phyloP scores from a whole-genome alignment of 2,329 filamentous ascomycete genomes.

The Pezicula rhizophila region DNA sequence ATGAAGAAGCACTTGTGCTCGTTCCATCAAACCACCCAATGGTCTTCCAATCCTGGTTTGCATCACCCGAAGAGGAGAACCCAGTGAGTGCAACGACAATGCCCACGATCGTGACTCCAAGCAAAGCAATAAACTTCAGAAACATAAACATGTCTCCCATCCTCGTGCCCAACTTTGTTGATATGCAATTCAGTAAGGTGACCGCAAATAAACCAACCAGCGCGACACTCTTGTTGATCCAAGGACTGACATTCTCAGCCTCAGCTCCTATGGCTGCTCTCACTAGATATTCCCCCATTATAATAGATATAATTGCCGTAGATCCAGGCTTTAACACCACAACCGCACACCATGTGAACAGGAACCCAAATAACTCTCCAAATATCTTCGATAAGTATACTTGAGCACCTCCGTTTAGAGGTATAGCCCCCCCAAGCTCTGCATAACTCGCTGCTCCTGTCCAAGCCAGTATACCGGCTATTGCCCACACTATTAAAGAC shows the following conservation, averaged over 20 bases:
- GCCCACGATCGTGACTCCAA: conserved; percentile 81
- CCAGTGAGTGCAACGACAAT: conserved; percentile 86
- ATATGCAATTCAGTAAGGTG: conserved; percentile 83
- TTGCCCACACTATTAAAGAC: conserved; percentile 81
- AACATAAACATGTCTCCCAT: conserved; percentile 95
- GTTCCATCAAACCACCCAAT: conserved; percentile 86
- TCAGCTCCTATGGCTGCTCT: conserved; percentile 82
- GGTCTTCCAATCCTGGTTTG: conserved; percentile 81
- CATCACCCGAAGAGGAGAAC: conserved; percentile 66
- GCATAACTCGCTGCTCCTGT: conserved; percentile 93
- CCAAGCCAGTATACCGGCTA: conserved; percentile 91
- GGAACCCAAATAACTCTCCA: conserved; percentile 84
- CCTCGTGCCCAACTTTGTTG: conserved; percentile 79
- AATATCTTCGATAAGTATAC: conserved; percentile 95
- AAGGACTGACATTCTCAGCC: conserved; percentile 70
- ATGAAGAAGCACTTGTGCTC: conserved; percentile 70
- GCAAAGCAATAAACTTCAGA: conserved; percentile 84
- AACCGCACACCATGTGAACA: conserved; percentile 95
- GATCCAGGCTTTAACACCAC: conserved; percentile 90
- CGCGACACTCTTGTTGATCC: conserved; percentile 87
- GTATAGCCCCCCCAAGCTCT: conserved; percentile 91
- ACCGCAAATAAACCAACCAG: conserved; percentile 69
- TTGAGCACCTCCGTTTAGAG: conserved; percentile 88
- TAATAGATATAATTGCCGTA: conserved; percentile 91
- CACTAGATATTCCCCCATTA: conserved; percentile 97